Conservation (phyloP, 2,329 filamentous ascomycete genomes). For the Volutella citrinella region DNA sequence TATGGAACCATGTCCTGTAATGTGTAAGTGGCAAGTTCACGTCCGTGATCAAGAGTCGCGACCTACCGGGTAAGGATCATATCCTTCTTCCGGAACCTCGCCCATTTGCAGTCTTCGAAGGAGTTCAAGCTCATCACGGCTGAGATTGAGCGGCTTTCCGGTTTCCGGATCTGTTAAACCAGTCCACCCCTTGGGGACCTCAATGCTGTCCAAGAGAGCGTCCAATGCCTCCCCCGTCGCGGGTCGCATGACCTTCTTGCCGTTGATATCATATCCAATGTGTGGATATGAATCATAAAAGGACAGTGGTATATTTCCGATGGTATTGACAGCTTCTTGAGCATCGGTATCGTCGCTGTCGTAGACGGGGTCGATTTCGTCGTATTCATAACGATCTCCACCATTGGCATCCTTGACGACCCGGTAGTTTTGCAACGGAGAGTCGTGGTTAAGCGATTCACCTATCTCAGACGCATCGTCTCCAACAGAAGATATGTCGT, state of each 20-base stretch:
- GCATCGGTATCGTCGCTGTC: slow-evolving; percentile 94
- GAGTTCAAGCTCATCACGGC: slow-evolving; percentile 82
- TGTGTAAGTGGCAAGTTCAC: slow-evolving; percentile 10
- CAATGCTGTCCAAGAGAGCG: slow-evolving; percentile 91
- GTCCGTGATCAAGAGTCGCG: background rate
- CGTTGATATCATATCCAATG: slow-evolving; percentile 98
- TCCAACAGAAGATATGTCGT: slow-evolving; percentile 33
- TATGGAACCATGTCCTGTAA: slow-evolving; percentile 79
- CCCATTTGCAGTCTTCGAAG: slow-evolving; percentile 86
- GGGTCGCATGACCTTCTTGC: slow-evolving; percentile 95
- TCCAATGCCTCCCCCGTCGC: slow-evolving; percentile 92
- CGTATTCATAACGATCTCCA: slow-evolving; percentile 84
- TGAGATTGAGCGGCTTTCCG: slow-evolving; percentile 87
- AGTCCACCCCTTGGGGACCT: slow-evolving; percentile 96
- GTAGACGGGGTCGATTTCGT: slow-evolving; percentile 90
- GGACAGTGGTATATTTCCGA: slow-evolving; percentile 87
- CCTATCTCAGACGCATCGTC: slow-evolving; percentile 24
- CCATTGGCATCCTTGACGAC: slow-evolving; percentile 83
- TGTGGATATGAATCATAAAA: slow-evolving; percentile 98
- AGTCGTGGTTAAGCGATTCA: slow-evolving; percentile 38
- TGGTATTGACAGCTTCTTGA: slow-evolving; percentile 78
- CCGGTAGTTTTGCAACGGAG: slow-evolving; percentile 43
- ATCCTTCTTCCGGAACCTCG: slow-evolving; percentile 81
- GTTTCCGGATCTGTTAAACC: slow-evolving; percentile 91
- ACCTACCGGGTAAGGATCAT: slow-evolving; percentile 83